A percentile compares a stretch with the other conserved stretches of the same genome.
Evolutionary conservation across 495 filamentous ascomycete species (phyloP).

Genomic region (Aspergillus conjunctus): DNA sequence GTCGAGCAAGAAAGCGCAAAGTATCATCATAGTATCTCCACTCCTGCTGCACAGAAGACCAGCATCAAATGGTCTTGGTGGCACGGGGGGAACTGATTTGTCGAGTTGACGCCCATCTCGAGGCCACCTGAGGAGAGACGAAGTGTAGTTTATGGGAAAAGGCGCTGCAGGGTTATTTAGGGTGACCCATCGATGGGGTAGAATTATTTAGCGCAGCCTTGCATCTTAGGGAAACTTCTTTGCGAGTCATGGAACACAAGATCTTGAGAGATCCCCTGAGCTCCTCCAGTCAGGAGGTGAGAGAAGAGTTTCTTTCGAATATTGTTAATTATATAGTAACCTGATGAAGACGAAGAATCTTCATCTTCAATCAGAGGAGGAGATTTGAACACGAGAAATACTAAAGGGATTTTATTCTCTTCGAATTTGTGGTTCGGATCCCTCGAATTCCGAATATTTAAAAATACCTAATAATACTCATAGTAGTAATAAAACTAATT

Average conservation of each 20-base stretch:
- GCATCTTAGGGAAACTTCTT: neutral
- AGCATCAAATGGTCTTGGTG: constrained; percentile 6
- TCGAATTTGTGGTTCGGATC: constrained; percentile 4
- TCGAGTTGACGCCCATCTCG: constrained; percentile 2
- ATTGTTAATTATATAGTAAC: too few species aligned
- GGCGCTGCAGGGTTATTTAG: neutral
- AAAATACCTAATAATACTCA: too few species aligned
- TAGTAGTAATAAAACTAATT: too few species aligned
- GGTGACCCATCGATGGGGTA: neutral
- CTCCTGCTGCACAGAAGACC: neutral
- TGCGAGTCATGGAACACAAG: constrained; percentile 3
- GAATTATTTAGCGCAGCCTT: constrained; percentile 9
- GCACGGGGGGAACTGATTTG: constrained; percentile 1
- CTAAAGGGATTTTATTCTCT: neutral
- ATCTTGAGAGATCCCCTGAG: too few species aligned
- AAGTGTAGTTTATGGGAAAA: neutral
- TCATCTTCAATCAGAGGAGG: neutral
- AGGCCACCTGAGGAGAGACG: neutral
- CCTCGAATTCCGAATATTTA: constrained; percentile 1
- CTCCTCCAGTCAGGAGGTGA: neutral
- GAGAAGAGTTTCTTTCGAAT: neutral
- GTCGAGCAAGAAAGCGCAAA: neutral
- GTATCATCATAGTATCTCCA: constrained; percentile 8
- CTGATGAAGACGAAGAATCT: neutral
- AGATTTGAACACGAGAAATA: neutral